Evolutionary conservation across 345 rosid species (phyloP), one percentile per base, ranked within the genome.

Genomic region (Eutrema yunnanense): DNA sequence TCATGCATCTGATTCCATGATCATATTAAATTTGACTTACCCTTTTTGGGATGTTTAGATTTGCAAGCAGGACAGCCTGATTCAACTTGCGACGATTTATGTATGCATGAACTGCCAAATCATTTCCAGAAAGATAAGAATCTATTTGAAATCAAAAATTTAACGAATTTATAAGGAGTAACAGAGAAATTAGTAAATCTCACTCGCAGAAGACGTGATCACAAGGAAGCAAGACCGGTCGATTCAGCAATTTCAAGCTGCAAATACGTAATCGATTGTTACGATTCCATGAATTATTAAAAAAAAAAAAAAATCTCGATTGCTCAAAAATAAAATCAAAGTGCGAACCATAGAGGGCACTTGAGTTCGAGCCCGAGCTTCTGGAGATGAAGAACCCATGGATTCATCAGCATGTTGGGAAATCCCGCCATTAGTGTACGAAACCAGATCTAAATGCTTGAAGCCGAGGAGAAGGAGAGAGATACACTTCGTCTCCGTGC

Each of bases 311-410:
- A n/a, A n/a, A n/a, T n/a, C 8, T 33, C 30, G 50, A 60, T 36
- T 59, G n/a, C 9, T 70, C 7, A 40, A 37, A 46, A 40, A 49
- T 11, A 48, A 32, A 6, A 34, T 43, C 4, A 2, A 37, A 8
- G 8, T 44, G 77, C 86, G 11, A 76, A 93, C 98, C 98, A 93
- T 65, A 87, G 84, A 58, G 97, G 91, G 60, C 98, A 93, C 43
- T 89, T 90, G 75, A 90, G 96, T 71, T 93, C 97, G 16, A 93
- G 90, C 53, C 76, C 90, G 65, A 93, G 76, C 62, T 90, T 93
- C 74, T 89, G 94, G 46, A 93, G 82, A 77, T 89, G 88, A 57
- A 90, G 94, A 68, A 83, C 73, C 87, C 90, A 89, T 19, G 98
- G 94, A 59, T 87, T 85, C 73, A 85, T 74, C 47, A 81, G 54